Percentiles rank a stretch among this genome's conserved stretches.
These are phyloP conservation scores for Phaeosphaeria sp. DNA, from an alignment of 2,329 filamentous ascomycete genomes.

Conservation along the genomic window DNA sequence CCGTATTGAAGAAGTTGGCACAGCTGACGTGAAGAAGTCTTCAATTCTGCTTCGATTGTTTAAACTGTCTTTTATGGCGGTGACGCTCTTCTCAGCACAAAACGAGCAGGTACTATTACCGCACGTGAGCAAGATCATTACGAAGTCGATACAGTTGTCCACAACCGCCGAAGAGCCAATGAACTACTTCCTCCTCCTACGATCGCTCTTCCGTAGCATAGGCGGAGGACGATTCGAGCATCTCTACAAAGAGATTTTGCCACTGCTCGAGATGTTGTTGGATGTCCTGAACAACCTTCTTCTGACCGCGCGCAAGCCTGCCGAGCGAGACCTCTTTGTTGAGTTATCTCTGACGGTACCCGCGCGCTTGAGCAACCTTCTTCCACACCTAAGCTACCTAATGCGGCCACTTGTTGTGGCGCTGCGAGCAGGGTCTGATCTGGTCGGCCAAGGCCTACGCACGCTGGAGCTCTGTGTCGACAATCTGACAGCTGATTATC, in stretches of 20 bases:
- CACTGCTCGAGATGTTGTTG: slow-evolving; percentile 93
- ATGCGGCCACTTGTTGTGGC: slow-evolving; percentile 99
- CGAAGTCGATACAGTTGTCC: slow-evolving; percentile 94
- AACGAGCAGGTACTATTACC: slow-evolving; percentile 96
- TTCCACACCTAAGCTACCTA: slow-evolving; percentile 93
- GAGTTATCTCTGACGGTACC: slow-evolving; percentile 96
- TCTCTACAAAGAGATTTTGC: slow-evolving; percentile 96
- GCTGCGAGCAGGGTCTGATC: slow-evolving; percentile 85
- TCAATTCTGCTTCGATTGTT: slow-evolving; percentile 93
- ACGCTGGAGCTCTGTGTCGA: slow-evolving; percentile 97
- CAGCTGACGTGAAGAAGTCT: slow-evolving; percentile 87
- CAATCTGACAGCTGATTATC: slow-evolving; percentile 95
- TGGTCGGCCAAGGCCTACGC: slow-evolving; percentile 91
- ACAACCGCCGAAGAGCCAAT: slow-evolving; percentile 96
- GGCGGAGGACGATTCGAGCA: slow-evolving; percentile 97
- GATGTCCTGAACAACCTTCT: slow-evolving; percentile 97
- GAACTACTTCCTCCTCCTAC: slow-evolving; percentile 95
- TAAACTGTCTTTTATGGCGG: slow-evolving; percentile 99
- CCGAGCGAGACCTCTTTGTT: slow-evolving; percentile 94
- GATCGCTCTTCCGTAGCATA: slow-evolving; percentile 94
- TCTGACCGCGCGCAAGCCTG: slow-evolving; percentile 85
- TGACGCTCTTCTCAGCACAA: slow-evolving; percentile 90
- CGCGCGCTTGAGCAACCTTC: slow-evolving; percentile 87
- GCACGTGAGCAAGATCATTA: slow-evolving; percentile 96
- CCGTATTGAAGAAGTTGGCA: slow-evolving; percentile 92